Evolutionary conservation across 352 stramenopile species (phyloP), one percentile per base, ranked within the genome.

Genomic region (Phytophthora constricta): DNA sequence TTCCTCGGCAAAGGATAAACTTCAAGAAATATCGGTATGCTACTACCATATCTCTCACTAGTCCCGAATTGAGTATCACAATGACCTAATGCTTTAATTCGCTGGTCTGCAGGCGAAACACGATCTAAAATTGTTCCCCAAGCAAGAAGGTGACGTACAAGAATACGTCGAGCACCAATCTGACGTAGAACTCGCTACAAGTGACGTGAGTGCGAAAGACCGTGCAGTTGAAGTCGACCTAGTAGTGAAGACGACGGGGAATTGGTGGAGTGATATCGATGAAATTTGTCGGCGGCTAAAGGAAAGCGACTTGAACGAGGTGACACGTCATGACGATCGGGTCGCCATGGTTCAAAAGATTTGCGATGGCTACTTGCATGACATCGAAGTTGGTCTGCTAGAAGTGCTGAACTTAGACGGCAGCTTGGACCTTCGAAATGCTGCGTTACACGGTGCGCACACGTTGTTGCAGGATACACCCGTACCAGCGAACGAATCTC

Each of bases 191-290:
- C n/a, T n/a, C n/a, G n/a, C n/a, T n/a, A n/a, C n/a, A n/a, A n/a
- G n/a, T n/a, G n/a, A n/a, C n/a, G n/a, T n/a, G n/a, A n/a, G n/a
- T n/a, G n/a, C n/a, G n/a, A 28, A n/a, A 17, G 62, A 41, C 0
- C 22, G 31, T 49, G 13, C 26, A 51, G 23, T 28, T 25, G 81
- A 90, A 48, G 45, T 60, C 3, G 39, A 69, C 1, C 20, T 77
- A 14, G 84, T 93, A 34, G 26, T 82, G 2, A 69, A 78, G 16
- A 52, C 59, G 16, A 68, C 75, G 3, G 82, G 84, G 0, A 90
- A 94, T 46, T 94, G 86, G 86, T 94, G 84, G 84, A 78, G 68
- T 22, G 86, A 94, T 56, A 64, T 92, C 10, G 61, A 71, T 5
- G 39, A 34, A 0, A 65, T 92, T 41, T 91, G 83, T 59, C 39